Evolutionary conservation across 768 basidiomycete genomes (phyloP), one percentile per base, ranked within the genome.

Genomic region (Tricholoma bakamatsutake): DNA sequence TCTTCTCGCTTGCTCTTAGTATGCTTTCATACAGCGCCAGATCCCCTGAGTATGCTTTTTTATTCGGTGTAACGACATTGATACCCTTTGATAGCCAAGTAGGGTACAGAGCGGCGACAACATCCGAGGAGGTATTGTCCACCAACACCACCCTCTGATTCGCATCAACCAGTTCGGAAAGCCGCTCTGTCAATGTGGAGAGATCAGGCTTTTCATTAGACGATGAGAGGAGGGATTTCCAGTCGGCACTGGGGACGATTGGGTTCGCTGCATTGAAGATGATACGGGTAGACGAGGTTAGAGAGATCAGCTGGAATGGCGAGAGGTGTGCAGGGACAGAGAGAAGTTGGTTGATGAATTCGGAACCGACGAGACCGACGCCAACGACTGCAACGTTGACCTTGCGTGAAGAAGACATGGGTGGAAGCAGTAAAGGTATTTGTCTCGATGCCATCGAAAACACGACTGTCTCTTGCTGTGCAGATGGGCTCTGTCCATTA

Each of bases 61-160:
- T 99, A 79, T 98, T 99, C 13, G 97, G 96, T 1, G 97, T 99
- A 46, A 96, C 84, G 62, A 99, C 83, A 65, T 86, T 81, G 57
- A 98, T 80, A 3, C 95, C 94, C 4, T 80, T 80, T 50, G 75
- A 73, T 43, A 98, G 73, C 73, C 94, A 88, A 35, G 73, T 71
- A 0, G 97, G 93, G 70, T 98, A 99, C 52, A 87, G 64, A 21
- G 75, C 74, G 1, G 96, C 95, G 17, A 98, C 82, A 12, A 75
- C 77, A 37, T 92, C 87, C 33, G 90, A 87, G 0, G 93, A 89
- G 0, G 97, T 98, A 68, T 94, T 96, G 71, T 99, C 97, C 56
- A 99, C 88, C 43, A 97, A 77, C 2, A 85, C 86, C 42, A 81
- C 81, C 48, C 75, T 73, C 54, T 78, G 69, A 61, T 77, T 78